A percentile compares a stretch with the other conserved stretches of the same genome.
phyloP scores from a whole-genome alignment of 768 basidiomycete species.

The Ramaria sp. region DNA sequence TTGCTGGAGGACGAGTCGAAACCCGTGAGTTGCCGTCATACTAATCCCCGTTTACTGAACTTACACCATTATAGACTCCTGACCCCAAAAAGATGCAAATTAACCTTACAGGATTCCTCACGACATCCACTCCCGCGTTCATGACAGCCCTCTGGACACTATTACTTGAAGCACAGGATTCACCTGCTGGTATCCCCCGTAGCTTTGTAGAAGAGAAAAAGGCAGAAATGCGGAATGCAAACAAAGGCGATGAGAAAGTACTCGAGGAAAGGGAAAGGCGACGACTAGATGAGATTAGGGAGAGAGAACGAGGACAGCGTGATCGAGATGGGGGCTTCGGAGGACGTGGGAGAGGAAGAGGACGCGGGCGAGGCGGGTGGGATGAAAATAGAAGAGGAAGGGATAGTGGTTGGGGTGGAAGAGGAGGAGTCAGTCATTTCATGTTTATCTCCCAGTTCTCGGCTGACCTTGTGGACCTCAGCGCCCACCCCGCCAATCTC shows the following conservation, averaged over 20 bases:
- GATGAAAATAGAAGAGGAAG: slow-evolving; percentile 34
- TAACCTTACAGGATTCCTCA: slow-evolving; percentile 85
- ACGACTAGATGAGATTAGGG: slow-evolving; percentile 59
- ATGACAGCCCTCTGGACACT: slow-evolving; percentile 86
- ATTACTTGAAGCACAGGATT: slow-evolving; percentile 86
- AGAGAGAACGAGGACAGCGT: slow-evolving; percentile 40
- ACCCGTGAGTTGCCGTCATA: slow-evolving; percentile 42
- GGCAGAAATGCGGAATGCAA: slow-evolving; percentile 69
- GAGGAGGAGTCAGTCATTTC: slow-evolving; percentile 38
- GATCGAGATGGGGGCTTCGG: slow-evolving; percentile 37
- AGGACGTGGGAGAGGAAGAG: slow-evolving; percentile 37
- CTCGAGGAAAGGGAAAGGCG: slow-evolving; percentile 66
- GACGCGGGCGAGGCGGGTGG: slow-evolving; percentile 36
- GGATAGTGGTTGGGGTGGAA: slow-evolving; percentile 57
- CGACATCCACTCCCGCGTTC: slow-evolving; percentile 74
- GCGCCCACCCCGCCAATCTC: slow-evolving; percentile 19
- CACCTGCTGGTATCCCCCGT: slow-evolving; percentile 80
- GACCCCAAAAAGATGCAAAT: slow-evolving; percentile 97
- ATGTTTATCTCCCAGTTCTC: not conserved
- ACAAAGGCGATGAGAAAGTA: slow-evolving; percentile 50
- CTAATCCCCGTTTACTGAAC: not conserved
- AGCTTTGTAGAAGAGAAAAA: slow-evolving; percentile 91
- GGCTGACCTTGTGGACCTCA: not conserved
- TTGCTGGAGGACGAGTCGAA: slow-evolving; percentile 78
- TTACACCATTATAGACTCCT: slow-evolving; percentile 43